Evolutionary conservation across 176 grass and related monocot genomes (phyloP).

Genomic region (Triticum aestivum): IWGSC_CS_RefSeq_v2.1 NC_057812.1:527034682-527035181

Average conservation of each 20-base stretch:
- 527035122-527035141: no score
- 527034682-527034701: slow-evolving; percentile 6
- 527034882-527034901: no score
- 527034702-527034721: background rate
- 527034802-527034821: background rate
- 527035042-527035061: no score
- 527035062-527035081: background rate
- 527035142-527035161: no score
- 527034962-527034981: background rate
- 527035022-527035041: no score
- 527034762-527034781: background rate
- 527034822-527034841: background rate
- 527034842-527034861: background rate
- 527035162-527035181: no score
- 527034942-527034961: background rate
- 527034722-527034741: background rate
- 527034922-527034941: background rate
- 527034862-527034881: background rate
- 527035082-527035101: background rate
- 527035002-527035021: no score
- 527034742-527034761: background rate
- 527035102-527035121: no score
- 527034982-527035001: no score
- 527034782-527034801: background rate
- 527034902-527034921: background rate